Evolutionary conservation across 2,329 filamentous ascomycete species (phyloP).

Genomic region (Verruconis gallopava): DNA sequence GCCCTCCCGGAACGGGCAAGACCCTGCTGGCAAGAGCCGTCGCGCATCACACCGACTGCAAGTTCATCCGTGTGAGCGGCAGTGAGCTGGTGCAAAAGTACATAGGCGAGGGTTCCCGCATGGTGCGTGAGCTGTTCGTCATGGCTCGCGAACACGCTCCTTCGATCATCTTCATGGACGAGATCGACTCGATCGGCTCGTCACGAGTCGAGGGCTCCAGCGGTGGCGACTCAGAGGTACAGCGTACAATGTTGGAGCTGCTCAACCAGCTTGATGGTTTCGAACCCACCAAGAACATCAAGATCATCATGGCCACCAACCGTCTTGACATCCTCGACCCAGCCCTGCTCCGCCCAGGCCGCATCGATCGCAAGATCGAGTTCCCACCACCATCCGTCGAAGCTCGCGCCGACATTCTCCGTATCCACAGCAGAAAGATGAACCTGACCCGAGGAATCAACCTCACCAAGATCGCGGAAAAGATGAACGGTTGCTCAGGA

Average conservation of each 20-base stretch:
- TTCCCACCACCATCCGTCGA: slow-evolving; percentile 95
- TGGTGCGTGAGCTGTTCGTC: slow-evolving; percentile 98
- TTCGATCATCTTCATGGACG: slow-evolving; percentile 99
- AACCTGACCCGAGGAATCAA: slow-evolving; percentile 97
- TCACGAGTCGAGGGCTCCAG: slow-evolving; percentile 92
- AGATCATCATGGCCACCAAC: slow-evolving; percentile 99
- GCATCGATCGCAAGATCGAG: slow-evolving; percentile 97
- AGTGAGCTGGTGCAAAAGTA: slow-evolving; percentile 98
- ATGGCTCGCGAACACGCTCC: slow-evolving; percentile 98
- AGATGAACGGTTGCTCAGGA: slow-evolving; percentile 98
- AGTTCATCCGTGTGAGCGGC: slow-evolving; percentile 94
- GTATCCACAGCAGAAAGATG: slow-evolving; percentile 97
- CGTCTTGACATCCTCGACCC: slow-evolving; percentile 95
- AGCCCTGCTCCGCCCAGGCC: slow-evolving; percentile 83
- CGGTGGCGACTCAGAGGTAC: slow-evolving; percentile 92
- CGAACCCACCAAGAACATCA: slow-evolving; percentile 99
- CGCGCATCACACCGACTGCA: slow-evolving; percentile 96
- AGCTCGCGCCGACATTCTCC: slow-evolving; percentile 90
- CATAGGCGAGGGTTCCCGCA: slow-evolving; percentile 93
- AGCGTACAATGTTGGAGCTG: slow-evolving; percentile 95
- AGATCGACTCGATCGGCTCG: slow-evolving; percentile 97
- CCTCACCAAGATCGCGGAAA: slow-evolving; percentile 95
- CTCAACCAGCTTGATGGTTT: slow-evolving; percentile 98
- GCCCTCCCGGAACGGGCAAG: slow-evolving; percentile 93
- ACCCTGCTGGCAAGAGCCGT: slow-evolving; percentile 89